These are phyloP conservation scores for Pharnaceum exiguum DNA, from an alignment of 148 eudicot species.

Conservation along the genomic window DNA sequence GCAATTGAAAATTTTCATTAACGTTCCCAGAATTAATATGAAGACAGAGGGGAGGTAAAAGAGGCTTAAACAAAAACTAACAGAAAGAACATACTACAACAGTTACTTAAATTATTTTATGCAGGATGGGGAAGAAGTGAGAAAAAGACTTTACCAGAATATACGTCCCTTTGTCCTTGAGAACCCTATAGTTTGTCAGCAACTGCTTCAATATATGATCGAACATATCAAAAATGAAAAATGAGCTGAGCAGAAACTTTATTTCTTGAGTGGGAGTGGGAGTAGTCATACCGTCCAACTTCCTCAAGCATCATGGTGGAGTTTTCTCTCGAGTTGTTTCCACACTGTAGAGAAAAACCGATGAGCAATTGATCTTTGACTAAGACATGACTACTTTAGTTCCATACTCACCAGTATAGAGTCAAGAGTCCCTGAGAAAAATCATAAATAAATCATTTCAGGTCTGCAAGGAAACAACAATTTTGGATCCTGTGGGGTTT, in stretches of 20 bases:
- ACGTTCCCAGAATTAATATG: no score
- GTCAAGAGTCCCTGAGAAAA: constrained; percentile 76
- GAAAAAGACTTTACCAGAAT: constrained; percentile 60
- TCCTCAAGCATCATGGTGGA: constrained; percentile 78
- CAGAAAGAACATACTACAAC: background rate
- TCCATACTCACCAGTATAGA: constrained; percentile 75
- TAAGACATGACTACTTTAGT: constrained; percentile 1
- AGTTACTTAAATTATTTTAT: background rate
- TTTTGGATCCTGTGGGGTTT: background rate
- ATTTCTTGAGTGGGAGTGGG: background rate
- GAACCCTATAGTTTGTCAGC: constrained; percentile 93
- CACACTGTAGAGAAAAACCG: constrained; percentile 52
- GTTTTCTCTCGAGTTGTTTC: constrained; percentile 59
- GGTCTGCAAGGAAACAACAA: background rate
- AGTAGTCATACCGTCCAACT: constrained; percentile 54
- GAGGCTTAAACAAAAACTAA: no score
- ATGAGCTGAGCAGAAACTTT: background rate
- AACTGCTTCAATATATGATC: constrained; percentile 73
- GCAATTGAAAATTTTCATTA: no score
- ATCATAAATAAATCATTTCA: constrained; percentile 7
- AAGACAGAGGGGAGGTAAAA: no score
- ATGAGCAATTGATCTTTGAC: constrained; percentile 7
- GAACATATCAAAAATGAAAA: constrained; percentile 46
- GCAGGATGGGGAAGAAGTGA: constrained; percentile 4
- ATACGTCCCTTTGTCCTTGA: constrained; percentile 81